phyloP scores from a whole-genome alignment of 2,329 filamentous ascomycete genomes.

The Cryphonectria carpinicola region DNA sequence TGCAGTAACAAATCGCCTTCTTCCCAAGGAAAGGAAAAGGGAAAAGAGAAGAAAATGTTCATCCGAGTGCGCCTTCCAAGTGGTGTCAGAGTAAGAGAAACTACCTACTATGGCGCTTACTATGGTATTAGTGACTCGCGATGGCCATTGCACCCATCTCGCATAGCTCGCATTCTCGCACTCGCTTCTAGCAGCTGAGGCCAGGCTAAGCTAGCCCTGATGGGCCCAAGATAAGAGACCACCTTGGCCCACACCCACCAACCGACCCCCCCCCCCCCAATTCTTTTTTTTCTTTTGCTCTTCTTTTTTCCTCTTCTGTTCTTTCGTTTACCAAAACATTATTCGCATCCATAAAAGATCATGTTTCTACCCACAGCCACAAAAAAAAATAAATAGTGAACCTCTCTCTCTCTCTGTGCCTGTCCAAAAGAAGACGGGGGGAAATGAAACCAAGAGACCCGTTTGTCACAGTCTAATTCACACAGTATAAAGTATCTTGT shows the following conservation, averaged over 20 bases:
- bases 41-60: neutral
- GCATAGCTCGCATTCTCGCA: conserved; percentile 15
- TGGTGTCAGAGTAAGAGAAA: neutral
- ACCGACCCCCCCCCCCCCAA: neutral
- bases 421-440: neutral
- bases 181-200: conserved; percentile 5
- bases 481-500: neutral
- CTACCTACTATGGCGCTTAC: neutral
- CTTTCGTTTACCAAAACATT: neutral
- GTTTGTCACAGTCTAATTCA: neutral
- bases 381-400: neutral
- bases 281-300: too few relatives aligned
- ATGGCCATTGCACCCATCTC: neutral
- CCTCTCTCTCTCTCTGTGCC: neutral
- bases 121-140: neutral
- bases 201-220: neutral
- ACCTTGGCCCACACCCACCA: neutral
- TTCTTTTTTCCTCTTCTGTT: neutral
- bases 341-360: neutral
- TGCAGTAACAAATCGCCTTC: neutral
- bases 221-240: neutral
- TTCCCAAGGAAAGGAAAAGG: neutral
- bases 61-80: neutral
- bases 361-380: neutral
- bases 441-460: neutral